phyloP scores from a whole-genome alignment of 2,329 filamentous ascomycete species.

The Curvularia sp. region DNA sequence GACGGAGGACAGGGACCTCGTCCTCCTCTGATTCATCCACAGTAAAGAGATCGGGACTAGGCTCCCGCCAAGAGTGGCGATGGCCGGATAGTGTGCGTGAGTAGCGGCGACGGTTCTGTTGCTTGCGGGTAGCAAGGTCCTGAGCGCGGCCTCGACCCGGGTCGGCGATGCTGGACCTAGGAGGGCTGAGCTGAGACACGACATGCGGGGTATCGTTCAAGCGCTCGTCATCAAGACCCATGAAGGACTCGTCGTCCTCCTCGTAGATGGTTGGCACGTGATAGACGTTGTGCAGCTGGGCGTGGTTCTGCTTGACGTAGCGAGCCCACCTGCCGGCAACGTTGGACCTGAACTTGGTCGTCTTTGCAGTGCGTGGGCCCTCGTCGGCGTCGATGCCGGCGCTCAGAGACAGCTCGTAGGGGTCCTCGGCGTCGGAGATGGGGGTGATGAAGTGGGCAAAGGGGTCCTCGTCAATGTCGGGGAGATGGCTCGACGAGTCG shows the following conservation, averaged over 20 bases:
- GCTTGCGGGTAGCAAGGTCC: constrained; percentile 44
- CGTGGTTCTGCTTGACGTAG: constrained; percentile 49
- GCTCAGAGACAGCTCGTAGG: constrained; percentile 48
- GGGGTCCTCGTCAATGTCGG: constrained; percentile 53
- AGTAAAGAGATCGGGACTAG: constrained; percentile 52
- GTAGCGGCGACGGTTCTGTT: constrained; percentile 39
- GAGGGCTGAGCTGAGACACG: constrained; percentile 39
- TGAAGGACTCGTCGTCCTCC: constrained; percentile 49
- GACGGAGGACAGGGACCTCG: constrained; percentile 33
- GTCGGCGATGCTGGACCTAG: constrained; percentile 39
- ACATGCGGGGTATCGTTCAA: constrained; percentile 41
- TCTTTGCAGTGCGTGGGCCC: constrained; percentile 39
- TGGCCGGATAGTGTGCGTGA: constrained; percentile 50
- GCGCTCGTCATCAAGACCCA: constrained; percentile 47
- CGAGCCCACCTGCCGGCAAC: constrained; percentile 52
- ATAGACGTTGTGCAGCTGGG: constrained; percentile 42
- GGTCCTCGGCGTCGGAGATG: constrained; percentile 51
- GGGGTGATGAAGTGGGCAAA: constrained; percentile 54
- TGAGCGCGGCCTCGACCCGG: constrained; percentile 48
- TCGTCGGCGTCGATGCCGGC: constrained; percentile 49
- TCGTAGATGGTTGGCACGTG: constrained; percentile 38
- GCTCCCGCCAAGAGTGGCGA: constrained; percentile 52
- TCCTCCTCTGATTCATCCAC: constrained; percentile 52
- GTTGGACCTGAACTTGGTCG: constrained; percentile 49
- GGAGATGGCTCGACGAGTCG: constrained; percentile 35